phyloP scores from a whole-genome alignment of 148 eudicot species.

The Vaccinium myrtillus region DNA sequence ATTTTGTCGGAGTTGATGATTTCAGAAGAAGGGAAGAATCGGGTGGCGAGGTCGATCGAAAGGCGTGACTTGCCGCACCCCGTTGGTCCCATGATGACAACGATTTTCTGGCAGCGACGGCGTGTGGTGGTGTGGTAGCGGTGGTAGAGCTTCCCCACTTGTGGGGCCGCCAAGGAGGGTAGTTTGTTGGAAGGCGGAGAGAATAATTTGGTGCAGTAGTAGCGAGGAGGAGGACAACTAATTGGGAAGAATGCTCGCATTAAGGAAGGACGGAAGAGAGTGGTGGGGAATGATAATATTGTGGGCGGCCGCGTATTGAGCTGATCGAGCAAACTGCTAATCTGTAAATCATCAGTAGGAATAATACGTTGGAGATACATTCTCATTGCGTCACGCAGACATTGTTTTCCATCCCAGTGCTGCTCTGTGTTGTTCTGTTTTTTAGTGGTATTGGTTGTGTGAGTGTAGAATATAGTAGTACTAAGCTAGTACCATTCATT shows the following conservation, averaged over 20 bases:
- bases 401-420: background rate
- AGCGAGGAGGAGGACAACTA: too few species aligned
- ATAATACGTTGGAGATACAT: background rate
- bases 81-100: conserved; percentile 55
- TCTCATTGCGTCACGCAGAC: background rate
- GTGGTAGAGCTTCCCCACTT: background rate
- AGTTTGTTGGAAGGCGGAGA: background rate
- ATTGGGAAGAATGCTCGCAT: background rate
- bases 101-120: conserved; percentile 19
- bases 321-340: background rate
- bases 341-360: background rate
- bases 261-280: background rate
- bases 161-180: too few species aligned
- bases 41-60: conserved; percentile 42
- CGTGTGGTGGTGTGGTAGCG: background rate
- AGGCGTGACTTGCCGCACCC: conserved; percentile 65
- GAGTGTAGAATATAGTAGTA: background rate
- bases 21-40: conserved; percentile 37
- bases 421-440: background rate
- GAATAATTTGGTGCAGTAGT: background rate
- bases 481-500: background rate
- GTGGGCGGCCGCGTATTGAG: background rate
- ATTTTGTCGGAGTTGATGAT: conserved; percentile 63
- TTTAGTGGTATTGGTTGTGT: background rate
- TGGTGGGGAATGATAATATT: background rate